Evolutionary conservation across 768 basidiomycete species (phyloP), one percentile per base, ranked within the genome.

Genomic region (Punctularia strigosozonata): DNA sequence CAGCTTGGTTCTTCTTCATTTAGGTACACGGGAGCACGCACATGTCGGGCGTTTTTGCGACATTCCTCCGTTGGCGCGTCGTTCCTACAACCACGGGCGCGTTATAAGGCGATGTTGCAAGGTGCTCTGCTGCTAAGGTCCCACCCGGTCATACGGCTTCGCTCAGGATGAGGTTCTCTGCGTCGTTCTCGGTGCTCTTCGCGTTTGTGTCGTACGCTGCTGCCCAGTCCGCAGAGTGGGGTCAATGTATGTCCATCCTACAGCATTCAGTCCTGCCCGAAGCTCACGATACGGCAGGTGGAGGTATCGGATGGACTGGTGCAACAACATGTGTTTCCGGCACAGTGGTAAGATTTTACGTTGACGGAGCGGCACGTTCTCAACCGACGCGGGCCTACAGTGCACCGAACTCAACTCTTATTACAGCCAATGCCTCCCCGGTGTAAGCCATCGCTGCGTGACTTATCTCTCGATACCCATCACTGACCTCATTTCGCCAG

Each of bases 381-480:
- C n/a, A n/a, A n/a, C n/a, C n/a, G n/a, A n/a, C n/a, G n/a, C n/a
- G n/a, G n/a, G n/a, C n/a, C n/a, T n/a, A n/a, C n/a, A n/a, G n/a
- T 69, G 68, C 47, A 56, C 51, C 7, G 51, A 47, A 28, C 47
- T 46, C n/a, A 69, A 66, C 47, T 28, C 58, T 4, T 69, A 57
- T 41, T 70, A 66, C 46, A 65, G 60, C 8, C 68, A 70, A 44
- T 70, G 68, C 46, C 51, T 70, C 18, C 65, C 56, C 3, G 49
- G 39, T 31, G 25, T 24, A 13, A 6, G n/a, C 17, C 28, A 22
- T 10, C 24, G 10, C 39, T 21, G 3, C 14, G 28, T 6, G 8
- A 3, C 25, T 37, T 17, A 31, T n/a, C 25, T 33, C 31, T n/a
- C 13, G 21, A 17, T n/a, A n/a, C 15, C 26, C 5, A 5, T 35